Evolutionary conservation across 805 yeast species (phyloP), one percentile per base, ranked within the genome.

Genomic region (Monosporozyma aquatica): DNA sequence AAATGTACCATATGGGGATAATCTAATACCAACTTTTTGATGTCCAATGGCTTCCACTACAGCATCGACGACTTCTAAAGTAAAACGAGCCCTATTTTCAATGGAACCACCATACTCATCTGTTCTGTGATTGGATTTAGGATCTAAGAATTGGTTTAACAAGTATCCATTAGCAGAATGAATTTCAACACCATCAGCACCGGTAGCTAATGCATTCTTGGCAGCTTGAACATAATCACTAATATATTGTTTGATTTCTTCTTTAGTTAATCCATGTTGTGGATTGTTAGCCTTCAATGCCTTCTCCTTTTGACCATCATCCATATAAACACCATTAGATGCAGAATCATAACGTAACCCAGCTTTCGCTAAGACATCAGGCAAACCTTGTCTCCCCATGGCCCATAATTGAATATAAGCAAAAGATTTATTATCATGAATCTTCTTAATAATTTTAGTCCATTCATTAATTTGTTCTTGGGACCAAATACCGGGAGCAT

Each of bases 131-230:
- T 70, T 70, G 38, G 68, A 62, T 8, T 59, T 48, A 10, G 69
- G 65, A 36, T 75, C 72, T 49, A 78, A 55, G 52, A 82, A 80
- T 58, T 76, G 75, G 59, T 71, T 68, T 29, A 75, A 50, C 44
- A 82, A 56, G 54, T 76, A 80, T 14, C 87, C 87, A 56, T 79
- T 78, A 17, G 87, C 87, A 30, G 66, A 67, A 57, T 80, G 87
- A 38, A 82, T 61, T 59, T 82, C 86, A 26, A 82, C 72, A 48
- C 78, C 79, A 57, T 81, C 85, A 40, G 68, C 68, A 36, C 68
- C 69, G 14, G 61, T 59, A 11, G 49, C 58, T 26, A 65, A 42
- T n/a, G 63, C 44, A 34, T 57, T 59, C 50, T 60, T 61, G 11
- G 81, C 78, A 33, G 77, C 74, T 3, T 50, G 48, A 7, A 65